These are phyloP conservation scores for Paraphoma sp. DNA, from an alignment of 2,329 filamentous ascomycete species.

Conservation along the genomic window DNA sequence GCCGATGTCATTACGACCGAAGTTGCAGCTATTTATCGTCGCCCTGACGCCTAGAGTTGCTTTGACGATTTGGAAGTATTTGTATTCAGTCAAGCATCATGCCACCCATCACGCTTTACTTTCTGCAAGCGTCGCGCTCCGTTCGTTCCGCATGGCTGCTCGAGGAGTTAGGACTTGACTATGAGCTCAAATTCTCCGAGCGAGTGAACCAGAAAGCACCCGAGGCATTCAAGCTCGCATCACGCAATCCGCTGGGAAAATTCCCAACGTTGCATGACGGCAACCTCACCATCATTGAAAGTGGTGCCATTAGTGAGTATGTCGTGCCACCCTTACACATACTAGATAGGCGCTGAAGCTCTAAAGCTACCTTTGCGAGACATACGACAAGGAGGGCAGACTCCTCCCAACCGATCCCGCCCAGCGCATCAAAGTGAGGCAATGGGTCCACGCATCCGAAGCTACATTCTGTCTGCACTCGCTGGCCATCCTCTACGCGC, in stretches of 20 bases:
- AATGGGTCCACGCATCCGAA: constrained; percentile 58
- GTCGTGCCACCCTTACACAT: too few species aligned
- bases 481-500: constrained; percentile 54
- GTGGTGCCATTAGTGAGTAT: constrained; percentile 56
- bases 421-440: constrained; percentile 45
- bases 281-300: constrained; percentile 51
- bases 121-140: constrained; percentile 55
- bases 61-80: too few species aligned
- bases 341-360: too few species aligned
- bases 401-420: constrained; percentile 47
- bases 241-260: constrained; percentile 53
- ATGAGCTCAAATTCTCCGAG: constrained; percentile 50
- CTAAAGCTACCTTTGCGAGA: constrained; percentile 57
- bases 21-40: background rate
- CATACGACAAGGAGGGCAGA: constrained; percentile 49
- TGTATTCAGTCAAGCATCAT: too few species aligned
- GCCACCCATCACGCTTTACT: constrained; percentile 53
- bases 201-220: constrained; percentile 51
- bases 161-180: constrained; percentile 53
- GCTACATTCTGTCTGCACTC: constrained; percentile 55
- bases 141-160: constrained; percentile 57
- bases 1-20: background rate
- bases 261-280: constrained; percentile 54
- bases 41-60: too few species aligned
- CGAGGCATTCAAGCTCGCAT: constrained; percentile 50